Evolutionary conservation across 306 rosid genomes (phyloP), one percentile per base, ranked within the genome.

Genomic region (Inga oerstediana): DNA sequence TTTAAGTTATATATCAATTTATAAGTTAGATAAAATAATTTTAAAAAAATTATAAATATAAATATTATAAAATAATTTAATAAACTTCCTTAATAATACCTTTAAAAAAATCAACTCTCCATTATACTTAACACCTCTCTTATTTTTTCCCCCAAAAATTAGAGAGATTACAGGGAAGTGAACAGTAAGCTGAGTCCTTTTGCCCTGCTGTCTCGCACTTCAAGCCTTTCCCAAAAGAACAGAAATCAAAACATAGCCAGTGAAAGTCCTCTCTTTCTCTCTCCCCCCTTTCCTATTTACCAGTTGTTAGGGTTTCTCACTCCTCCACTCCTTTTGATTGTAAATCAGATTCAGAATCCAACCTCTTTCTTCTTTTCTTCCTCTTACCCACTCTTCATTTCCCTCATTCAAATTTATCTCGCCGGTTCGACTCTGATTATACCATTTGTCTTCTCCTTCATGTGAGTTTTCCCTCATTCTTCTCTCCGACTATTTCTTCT

Each of bases 331-430:
- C 81, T 82, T 78, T 82, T 86, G 86, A 79, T 54, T 56, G 20
- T 32, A 64, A 61, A 80, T 61, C 80, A 77, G 95, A 90, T 91
- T 90, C 92, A 76, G 93, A 91, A 88, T 91, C 95, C 41, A 46
- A 54, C 5, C 78, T 62, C 37, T 79, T 17, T 49, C 79, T 17
- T 65, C 79, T 80, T 80, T 48, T 41, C 80, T 27, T 35, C 27
- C 13, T 64, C 54, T 24, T 32, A 5, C 66, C 70, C 8, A 59
- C 58, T 46, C 56, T 54, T 46, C 48, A 54, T 3, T 46, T 43
- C 20, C 2, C 65, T 58, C 34, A n/a, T 79, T 16, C 76, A 14
- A 75, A 54, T 51, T 76, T 89, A 62, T 74, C 89, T 87, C 80
- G 79, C 73, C 59, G 86, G 84, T 84, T 83, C 80, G 13, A 83